Evolutionary conservation across 2,329 filamentous ascomycete species (phyloP), one percentile per base, ranked within the genome.

Genomic region (Sarocladiaceae sp.): DNA sequence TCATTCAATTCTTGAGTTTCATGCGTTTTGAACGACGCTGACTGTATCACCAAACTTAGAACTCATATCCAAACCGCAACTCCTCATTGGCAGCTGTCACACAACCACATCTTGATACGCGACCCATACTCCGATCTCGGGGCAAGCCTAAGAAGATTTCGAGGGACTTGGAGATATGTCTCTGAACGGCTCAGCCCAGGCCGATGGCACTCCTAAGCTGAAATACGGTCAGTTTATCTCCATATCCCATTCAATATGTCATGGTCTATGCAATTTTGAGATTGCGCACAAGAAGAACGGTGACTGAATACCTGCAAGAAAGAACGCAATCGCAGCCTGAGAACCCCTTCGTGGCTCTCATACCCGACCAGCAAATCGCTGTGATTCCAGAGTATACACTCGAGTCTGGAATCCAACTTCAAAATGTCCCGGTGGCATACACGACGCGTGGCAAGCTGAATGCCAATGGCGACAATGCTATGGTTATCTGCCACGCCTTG

Each of bases 321-420:
- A 83, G 80, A 78, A 77, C 68, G 59, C 73, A 69, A 58, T 73
- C 80, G 52, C 90, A 97, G 70, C 84, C 88, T 63, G 93, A 97
- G 74, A 99, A 97, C 72, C 93, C 92, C 26, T 97, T 92, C 67
- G 83, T 89, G 55, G 72, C 79, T 57, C 78, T 97, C 64, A 96
- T 99, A 50, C 86, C 90, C 50, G 87, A 96, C 62, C 94, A 97
- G 72, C 79, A 87, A 51, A 87, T 96, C 63, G 90, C 88, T 53
- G 82, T 94, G 55, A 82, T 99, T 52, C 93, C 94, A 2, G 85
- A 86, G 23, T 96, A 97, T 68, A 91, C 87, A 8, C 87, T 99
- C 58, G 94, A 99, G 70, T 97, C 92, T 2, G 94, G 94, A 47
- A 90, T 88, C 22, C 87, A 82, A 1, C 78, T 99, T 18, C 74